Evolutionary conservation across 2,329 filamentous ascomycete species (phyloP).

Genomic region (Colletotrichum ledebouriae): DNA sequence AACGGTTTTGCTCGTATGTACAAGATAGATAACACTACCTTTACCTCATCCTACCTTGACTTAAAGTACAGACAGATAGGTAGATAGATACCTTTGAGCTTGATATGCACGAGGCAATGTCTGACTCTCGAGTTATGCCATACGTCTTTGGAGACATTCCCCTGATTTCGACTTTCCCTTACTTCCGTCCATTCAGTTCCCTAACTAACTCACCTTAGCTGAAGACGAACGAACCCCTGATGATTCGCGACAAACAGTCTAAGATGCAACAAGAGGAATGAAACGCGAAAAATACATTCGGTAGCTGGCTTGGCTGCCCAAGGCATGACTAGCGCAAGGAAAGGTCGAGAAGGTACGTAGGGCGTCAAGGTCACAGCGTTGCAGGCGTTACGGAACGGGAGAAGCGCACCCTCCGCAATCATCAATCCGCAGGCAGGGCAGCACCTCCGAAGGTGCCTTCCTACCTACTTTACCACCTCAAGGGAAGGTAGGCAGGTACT

Average conservation of each 20-base stretch:
- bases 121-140: too few species aligned
- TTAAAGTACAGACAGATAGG: too few species aligned
- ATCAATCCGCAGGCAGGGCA: conserved; percentile 4
- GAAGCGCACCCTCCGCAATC: conserved; percentile 26
- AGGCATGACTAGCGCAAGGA: conserved; percentile 20
- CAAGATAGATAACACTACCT: too few species aligned
- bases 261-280: conserved; percentile 15
- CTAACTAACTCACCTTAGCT: too few species aligned
- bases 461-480: not conserved
- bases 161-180: too few species aligned
- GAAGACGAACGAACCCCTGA: conserved; percentile 8
- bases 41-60: too few species aligned
- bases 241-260: not conserved
- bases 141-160: too few species aligned
- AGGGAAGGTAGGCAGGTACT: not conserved
- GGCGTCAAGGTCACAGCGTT: conserved; percentile 38
- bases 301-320: not conserved
- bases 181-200: not conserved
- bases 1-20: conserved; percentile 3
- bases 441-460: not conserved
- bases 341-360: conserved; percentile 34
- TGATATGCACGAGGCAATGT: too few species aligned
- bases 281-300: conserved; percentile 38
- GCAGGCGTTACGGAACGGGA: conserved; percentile 37
- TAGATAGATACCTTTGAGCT: too few species aligned